A percentile compares a stretch with the other conserved stretches of the same genome.
Conservation (phyloP, 2,329 filamentous ascomycete genomes). For the Coniella lustricola region DNA sequence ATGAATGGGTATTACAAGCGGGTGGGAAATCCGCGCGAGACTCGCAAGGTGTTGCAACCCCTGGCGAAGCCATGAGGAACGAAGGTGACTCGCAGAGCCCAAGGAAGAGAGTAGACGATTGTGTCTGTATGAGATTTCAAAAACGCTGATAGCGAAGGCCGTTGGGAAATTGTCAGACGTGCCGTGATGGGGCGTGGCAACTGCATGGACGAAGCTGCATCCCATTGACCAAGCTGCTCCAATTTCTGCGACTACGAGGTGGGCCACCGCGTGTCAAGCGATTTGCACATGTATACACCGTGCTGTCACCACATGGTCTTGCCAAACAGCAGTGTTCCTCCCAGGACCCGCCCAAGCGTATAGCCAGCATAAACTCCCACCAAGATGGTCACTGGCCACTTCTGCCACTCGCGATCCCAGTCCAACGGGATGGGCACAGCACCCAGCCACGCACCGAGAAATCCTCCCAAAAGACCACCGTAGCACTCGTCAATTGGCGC, state of each 20-base stretch:
- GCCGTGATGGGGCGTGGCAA: no score
- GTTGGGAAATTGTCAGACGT: no score
- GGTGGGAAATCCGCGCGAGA: conserved; percentile 8
- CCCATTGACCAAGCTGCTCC: no score
- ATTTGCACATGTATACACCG: no score
- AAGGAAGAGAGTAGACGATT: no score
- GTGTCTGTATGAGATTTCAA: neutral
- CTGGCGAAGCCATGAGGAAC: neutral
- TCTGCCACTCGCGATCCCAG: conserved; percentile 99
- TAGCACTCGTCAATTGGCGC: conserved; percentile 77
- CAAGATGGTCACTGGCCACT: conserved; percentile 89
- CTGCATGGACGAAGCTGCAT: no score
- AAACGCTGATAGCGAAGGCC: no score
- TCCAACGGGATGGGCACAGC: conserved; percentile 93
- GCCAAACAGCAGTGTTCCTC: conserved; percentile 43
- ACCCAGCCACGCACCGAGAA: conserved; percentile 83
- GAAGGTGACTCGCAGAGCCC: no score
- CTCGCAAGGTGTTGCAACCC: conserved; percentile 5
- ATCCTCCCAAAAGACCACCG: conserved; percentile 70
- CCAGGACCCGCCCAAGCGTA: conserved; percentile 58
- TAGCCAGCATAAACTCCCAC: conserved; percentile 77
- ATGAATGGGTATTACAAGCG: conserved; percentile 1
- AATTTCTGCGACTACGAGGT: no score
- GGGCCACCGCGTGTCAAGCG: no score
- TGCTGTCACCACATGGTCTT: conserved; percentile 31